Base-by-base conservation (phyloP, 2,329 filamentous ascomycete species). In the Stagonosporopsis tanaceti region DNA sequence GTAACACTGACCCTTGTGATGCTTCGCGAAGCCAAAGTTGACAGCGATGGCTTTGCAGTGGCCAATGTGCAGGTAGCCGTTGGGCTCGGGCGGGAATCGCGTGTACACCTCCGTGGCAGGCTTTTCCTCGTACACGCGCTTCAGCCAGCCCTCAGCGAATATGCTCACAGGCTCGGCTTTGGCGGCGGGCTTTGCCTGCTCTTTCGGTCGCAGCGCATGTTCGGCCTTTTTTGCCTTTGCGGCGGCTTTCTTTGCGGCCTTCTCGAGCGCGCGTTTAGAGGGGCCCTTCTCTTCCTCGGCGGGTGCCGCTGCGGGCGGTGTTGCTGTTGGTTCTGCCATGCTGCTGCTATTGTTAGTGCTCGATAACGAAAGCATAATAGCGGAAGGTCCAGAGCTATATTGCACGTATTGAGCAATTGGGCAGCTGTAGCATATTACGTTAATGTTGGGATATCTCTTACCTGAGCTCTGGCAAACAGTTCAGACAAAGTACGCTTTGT, bases 41-140 rank as follows among this genome's bases (percentile, higher is more conserved):
- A 98, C 87, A 0, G 92, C 90, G 75, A 98, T 97, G 22, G 95
- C 94, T 80, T 98, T 98, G 64, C 90, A 91, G 74, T 98, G 95
- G 20, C 94, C 94, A 66, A 98, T 90, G 73, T 97, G 93, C 9
- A 97, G 85, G 75, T 90, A 97, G 52, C 94, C 95, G 76, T 98
- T 98, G 45, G 95, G 95, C 78, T 83, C 81, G 27, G 81, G 81
- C 0, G 81, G 81, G 58, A 83, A 83, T 50, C 81, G 80, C 9
- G 81, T 80, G 51, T 77, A 74, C 35, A 83, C 80, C 12, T 79
- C 69, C 27, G 71, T 63, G 44, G 78, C 79, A 1, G 79, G 77
- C 70, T 82, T 82, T 69, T 82, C 80, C 48, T 80, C 76, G 69
- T 82, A 82, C 4, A 82, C 79, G 34, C 78, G 77, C 67, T 78